Evolutionary conservation across 2,329 filamentous ascomycete species (phyloP), one percentile per base, ranked within the genome.

Genomic region (Nigrograna mackinnonii): DNA sequence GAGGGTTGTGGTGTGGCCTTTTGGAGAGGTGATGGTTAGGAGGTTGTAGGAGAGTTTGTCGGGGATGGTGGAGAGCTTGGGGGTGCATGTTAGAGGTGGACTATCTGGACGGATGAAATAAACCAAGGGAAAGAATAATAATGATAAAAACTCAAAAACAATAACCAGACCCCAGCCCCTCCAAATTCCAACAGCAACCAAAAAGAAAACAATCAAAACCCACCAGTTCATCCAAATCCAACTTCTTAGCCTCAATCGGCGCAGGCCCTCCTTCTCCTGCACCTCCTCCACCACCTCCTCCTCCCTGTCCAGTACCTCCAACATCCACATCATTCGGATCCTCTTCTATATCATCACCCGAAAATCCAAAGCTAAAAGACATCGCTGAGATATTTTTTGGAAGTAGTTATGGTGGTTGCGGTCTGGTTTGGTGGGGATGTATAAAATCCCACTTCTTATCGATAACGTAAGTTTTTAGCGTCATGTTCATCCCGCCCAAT

Each of bases 41-140:
- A 76, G 77, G 55, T 79, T 76, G 67, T 86, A 92, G 14, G 86
- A 84, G 41, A 94, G 79, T 66, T 88, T 88, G 41, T 85, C 87
- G 1, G 89, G 89, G 34, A 92, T 75, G 18, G 69, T 72, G 22
- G 72, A 63, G 22, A 83, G 69, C 80, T 84, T 48, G n/a, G 24
- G 9, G 31, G 31, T 11, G 9, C 9, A 11, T 33, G 31, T 11
- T 33, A 33, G 9, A 33, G 9, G 31, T 9, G 24, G 24, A n/a
- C 9, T 28, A 28, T 28, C 9, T 28, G 24, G n/a, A 28, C n/a
- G 24, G n/a, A 28, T 28, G 31, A 33, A 33, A 11, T 11, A 33
- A 33, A 9, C 16, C 31, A 11, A 33, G 7, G 18, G 16, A 17
- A 33, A 7, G 9, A 33, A 33, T 33, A 7, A 28, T 9, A 28